Evolutionary conservation across 768 basidiomycete species (phyloP).

Genomic region (Guyanaporus albipodus): DNA sequence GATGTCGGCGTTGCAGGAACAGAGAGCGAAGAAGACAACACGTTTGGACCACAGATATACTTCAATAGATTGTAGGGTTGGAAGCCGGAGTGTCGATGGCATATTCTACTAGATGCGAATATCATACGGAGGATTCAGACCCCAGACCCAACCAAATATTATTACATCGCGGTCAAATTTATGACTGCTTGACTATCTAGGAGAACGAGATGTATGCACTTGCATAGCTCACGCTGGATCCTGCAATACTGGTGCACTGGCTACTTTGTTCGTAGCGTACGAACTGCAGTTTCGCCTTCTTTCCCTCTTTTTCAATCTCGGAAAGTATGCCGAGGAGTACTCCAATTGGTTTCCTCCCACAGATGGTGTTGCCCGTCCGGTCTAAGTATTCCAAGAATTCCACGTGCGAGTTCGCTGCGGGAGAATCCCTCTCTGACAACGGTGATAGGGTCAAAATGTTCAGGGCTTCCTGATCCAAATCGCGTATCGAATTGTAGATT

Average conservation of each 20-base stretch:
- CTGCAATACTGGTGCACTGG: slow-evolving; percentile 57
- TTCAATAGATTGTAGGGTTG: slow-evolving; percentile 4
- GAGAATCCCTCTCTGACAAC: slow-evolving; percentile 36
- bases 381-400: slow-evolving; percentile 65
- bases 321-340: slow-evolving; percentile 80
- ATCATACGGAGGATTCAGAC: no score
- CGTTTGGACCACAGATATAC: slow-evolving; percentile 48
- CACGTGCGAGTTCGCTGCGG: slow-evolving; percentile 51
- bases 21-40: slow-evolving; percentile 53
- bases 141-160: not conserved
- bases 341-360: slow-evolving; percentile 94
- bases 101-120: not conserved
- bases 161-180: slow-evolving; percentile 1
- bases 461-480: slow-evolving; percentile 87
- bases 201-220: slow-evolving; percentile 74
- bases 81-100: not conserved
- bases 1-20: slow-evolving; percentile 69
- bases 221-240: slow-evolving; percentile 96
- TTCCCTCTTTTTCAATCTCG: slow-evolving; percentile 44
- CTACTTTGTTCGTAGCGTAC: slow-evolving; percentile 94
- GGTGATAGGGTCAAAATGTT: slow-evolving; percentile 58
- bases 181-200: slow-evolving; percentile 11
- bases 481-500: slow-evolving; percentile 79
- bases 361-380: slow-evolving; percentile 90
- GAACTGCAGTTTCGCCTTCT: slow-evolving; percentile 55